phyloP scores from a whole-genome alignment of 2,329 filamentous ascomycete species.

The Fusarium annulatum region DNA sequence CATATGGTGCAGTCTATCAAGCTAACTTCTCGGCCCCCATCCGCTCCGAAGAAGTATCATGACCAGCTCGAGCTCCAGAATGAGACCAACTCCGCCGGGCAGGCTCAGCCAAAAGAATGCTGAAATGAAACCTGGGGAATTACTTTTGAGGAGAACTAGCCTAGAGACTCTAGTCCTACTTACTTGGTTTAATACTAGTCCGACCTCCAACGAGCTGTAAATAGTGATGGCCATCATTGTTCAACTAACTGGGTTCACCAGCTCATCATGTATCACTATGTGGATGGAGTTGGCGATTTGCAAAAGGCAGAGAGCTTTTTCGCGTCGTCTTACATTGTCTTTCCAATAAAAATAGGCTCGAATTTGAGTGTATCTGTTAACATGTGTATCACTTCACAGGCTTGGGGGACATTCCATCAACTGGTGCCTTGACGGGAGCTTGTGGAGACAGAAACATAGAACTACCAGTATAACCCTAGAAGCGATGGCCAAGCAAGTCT shows the following conservation, averaged over 20 bases:
- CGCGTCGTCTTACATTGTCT: not conserved
- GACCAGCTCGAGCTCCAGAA: not conserved
- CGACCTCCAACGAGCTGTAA: not conserved
- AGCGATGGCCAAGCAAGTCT: not conserved
- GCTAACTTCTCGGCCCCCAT: not conserved
- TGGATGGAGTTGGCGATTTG: not conserved
- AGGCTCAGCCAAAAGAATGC: not conserved
- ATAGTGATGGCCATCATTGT: not conserved
- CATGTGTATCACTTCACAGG: too few relatives aligned
- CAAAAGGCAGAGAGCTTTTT: not conserved
- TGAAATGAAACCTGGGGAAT: not conserved
- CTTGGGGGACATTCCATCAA: not conserved
- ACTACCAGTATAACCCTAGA: too few relatives aligned
- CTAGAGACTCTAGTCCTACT: not conserved
- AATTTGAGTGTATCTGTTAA: not conserved
- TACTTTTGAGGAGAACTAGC: not conserved
- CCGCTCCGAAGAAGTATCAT: not conserved
- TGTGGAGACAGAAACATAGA: not conserved
- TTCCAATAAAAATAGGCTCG: not conserved
- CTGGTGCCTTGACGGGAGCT: not conserved
- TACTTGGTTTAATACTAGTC: not conserved
- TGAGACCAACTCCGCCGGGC: not conserved
- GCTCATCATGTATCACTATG: not conserved
- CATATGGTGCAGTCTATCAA: not conserved
- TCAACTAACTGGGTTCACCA: not conserved